Evolutionary conservation across 768 basidiomycete genomes (phyloP).

Genomic region (Daedaleopsis sinensis): DNA sequence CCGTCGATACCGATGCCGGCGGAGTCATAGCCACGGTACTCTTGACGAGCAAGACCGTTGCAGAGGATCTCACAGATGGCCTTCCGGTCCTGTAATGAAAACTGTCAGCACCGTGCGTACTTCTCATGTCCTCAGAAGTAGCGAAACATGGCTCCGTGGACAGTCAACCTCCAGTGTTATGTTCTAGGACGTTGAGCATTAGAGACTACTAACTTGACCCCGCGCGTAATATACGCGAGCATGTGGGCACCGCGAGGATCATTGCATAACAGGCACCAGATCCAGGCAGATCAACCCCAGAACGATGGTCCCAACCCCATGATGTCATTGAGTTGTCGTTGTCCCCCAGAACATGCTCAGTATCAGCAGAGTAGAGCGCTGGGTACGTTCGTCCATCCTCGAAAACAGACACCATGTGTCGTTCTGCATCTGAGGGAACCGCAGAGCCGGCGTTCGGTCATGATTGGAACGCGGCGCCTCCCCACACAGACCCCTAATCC

Average conservation of each 20-base stretch:
- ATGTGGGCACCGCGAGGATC: not conserved
- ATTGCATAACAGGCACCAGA: not conserved
- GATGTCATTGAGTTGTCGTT: not conserved
- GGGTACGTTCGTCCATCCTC: conserved; percentile 12
- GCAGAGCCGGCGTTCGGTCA: not conserved
- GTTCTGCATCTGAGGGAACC: too few relatives aligned
- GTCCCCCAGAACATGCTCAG: conserved; percentile 22
- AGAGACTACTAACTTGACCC: too few relatives aligned
- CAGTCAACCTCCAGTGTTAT: not conserved
- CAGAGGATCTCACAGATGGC: conserved; percentile 90
- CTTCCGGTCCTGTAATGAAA: conserved; percentile 74
- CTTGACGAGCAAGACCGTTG: conserved; percentile 90
- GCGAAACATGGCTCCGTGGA: not conserved
- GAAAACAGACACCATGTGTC: not conserved
- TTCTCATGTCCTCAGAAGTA: not conserved
- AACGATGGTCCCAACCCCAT: not conserved
- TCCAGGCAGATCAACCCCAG: not conserved
- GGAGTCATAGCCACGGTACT: conserved; percentile 98
- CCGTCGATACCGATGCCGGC: conserved; percentile 92
- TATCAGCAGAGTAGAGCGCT: conserved; percentile 13
- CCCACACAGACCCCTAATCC: not conserved
- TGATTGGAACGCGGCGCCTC: not conserved
- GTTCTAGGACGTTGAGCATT: too few relatives aligned
- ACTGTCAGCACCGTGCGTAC: not conserved
- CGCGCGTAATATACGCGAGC: not conserved